These are phyloP conservation scores for Bertia moriformis DNA, from an alignment of 2,329 filamentous ascomycete species.

Conservation along the genomic window DNA sequence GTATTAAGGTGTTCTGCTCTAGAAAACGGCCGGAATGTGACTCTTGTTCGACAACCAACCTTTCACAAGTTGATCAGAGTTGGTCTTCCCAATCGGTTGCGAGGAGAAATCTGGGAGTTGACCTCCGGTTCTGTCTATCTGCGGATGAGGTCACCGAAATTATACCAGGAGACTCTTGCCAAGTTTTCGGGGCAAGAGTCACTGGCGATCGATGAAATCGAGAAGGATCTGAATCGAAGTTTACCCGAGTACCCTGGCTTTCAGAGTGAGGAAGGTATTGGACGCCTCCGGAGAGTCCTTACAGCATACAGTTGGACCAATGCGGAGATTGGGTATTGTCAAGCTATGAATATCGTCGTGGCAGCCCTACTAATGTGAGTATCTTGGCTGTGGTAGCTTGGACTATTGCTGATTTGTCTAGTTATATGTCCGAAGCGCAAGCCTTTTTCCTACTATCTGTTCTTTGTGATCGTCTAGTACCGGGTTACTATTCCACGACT, in stretches of 20 bases:
- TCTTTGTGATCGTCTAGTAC: slow-evolving; percentile 80
- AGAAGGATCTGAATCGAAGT: slow-evolving; percentile 93
- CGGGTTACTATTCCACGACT: slow-evolving; percentile 94
- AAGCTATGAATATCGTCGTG: slow-evolving; percentile 99
- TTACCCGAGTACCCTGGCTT: slow-evolving; percentile 94
- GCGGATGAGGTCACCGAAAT: slow-evolving; percentile 68
- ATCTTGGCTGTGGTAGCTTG: background rate
- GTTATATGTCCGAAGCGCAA: slow-evolving; percentile 88
- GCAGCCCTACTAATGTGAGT: slow-evolving; percentile 70
- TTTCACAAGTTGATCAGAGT: slow-evolving; percentile 96
- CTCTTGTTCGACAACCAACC: slow-evolving; percentile 83
- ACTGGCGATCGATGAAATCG: slow-evolving; percentile 94
- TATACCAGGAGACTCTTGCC: slow-evolving; percentile 70
- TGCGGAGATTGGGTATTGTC: slow-evolving; percentile 89
- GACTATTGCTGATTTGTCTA: background rate
- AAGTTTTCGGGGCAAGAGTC: slow-evolving; percentile 79
- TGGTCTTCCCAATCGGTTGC: slow-evolving; percentile 78
- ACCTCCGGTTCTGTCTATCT: slow-evolving; percentile 83
- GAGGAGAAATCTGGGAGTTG: slow-evolving; percentile 92
- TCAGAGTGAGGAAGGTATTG: slow-evolving; percentile 90
- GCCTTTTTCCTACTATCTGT: slow-evolving; percentile 88
- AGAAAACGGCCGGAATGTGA: slow-evolving; percentile 88
- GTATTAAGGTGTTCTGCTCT: background rate
- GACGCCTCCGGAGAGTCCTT: slow-evolving; percentile 71
- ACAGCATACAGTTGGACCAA: slow-evolving; percentile 98